Conservation (phyloP, 2,329 filamentous ascomycete genomes). For the Alternaria hordeiaustralica region DNA sequence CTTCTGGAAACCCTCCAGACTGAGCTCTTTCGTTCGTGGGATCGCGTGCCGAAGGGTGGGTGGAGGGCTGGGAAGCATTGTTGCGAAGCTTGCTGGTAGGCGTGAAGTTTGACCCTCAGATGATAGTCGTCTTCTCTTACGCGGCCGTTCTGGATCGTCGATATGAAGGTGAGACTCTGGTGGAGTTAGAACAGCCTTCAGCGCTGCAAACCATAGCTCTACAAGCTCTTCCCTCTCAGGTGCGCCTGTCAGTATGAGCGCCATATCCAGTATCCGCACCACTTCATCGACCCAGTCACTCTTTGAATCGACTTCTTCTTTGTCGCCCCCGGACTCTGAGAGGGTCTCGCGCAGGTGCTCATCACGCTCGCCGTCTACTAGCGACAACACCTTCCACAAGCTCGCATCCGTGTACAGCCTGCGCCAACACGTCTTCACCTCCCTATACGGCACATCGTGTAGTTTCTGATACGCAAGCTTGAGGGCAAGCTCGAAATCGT, state of each 20-base stretch:
- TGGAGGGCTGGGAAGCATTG: neutral
- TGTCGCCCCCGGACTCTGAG: neutral
- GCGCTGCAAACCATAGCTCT: constrained; percentile 58
- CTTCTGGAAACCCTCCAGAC: constrained; percentile 38
- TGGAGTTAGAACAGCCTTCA: constrained; percentile 43
- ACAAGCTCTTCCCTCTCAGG: constrained; percentile 42
- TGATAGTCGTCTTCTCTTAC: constrained; percentile 26
- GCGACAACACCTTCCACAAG: constrained; percentile 64
- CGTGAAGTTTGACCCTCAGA: neutral
- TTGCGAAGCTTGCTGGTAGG: constrained; percentile 26
- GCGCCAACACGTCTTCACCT: constrained; percentile 72
- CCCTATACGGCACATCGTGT: constrained; percentile 71
- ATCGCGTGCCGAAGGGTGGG: constrained; percentile 30
- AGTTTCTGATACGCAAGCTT: constrained; percentile 69
- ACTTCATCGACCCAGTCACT: constrained; percentile 61
- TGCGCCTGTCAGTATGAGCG: constrained; percentile 71
- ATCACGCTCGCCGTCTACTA: constrained; percentile 25
- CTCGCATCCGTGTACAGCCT: constrained; percentile 74
- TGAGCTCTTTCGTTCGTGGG: constrained; percentile 21
- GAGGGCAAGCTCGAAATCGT: constrained; percentile 59
- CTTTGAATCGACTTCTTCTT: constrained; percentile 20
- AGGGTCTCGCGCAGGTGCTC: neutral
- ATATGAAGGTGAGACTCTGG: neutral
- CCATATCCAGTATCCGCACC: constrained; percentile 74
- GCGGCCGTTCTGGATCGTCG: constrained; percentile 11